Base-by-base conservation (phyloP, 176 grass and related monocot genomes). In the Dendrocalamus sinicus region DNA sequence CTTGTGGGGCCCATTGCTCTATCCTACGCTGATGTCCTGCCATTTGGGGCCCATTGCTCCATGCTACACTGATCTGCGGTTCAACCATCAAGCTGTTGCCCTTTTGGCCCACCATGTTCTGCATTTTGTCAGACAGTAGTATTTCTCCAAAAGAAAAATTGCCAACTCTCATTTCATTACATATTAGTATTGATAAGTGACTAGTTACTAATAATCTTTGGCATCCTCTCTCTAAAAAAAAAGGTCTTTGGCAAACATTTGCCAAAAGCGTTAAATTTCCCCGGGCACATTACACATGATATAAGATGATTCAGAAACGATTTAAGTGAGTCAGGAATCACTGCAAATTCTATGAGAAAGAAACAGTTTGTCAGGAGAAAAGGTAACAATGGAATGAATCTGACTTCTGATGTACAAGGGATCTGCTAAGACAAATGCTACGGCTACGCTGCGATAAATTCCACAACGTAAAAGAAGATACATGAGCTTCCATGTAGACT, bases 311-410 rank as follows among this genome's bases (percentile, higher is more conserved):
- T 48, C 8, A 7, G 17, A 62, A 68, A 76, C 14, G 32, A 51
- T 1, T 39, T 10, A 70, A 58, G 40, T 0, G 8, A 30, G n/a
- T 55, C 5, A 7, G 12, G 16, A 40, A 46, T n/a, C 53, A 60
- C 22, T n/a, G 52, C 52, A 28, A 74, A 73, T 24, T 63, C 53
- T 26, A 77, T 12, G 13, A 76, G 17, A 51, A 44, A 19, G 23
- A 9, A 52, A 45, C 1, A 0, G 55, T 80, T 45, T 64, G 70
- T 54, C 32, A 84, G 85, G 50, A 32, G 28, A 77, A 72, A 55
- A 80, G 28, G 75, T 68, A 86, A 80, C 53, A 83, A 92, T 92
- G 77, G 85, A 97, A 97, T 92, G 89, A 92, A 96, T 94, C 47
- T 80, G 70, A 78, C 65, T 79, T 77, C 72, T 76, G 86, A 66